Evolutionary conservation across 139 green algal genomes (phyloP).

Genomic region (Ulvella scutata): DNA sequence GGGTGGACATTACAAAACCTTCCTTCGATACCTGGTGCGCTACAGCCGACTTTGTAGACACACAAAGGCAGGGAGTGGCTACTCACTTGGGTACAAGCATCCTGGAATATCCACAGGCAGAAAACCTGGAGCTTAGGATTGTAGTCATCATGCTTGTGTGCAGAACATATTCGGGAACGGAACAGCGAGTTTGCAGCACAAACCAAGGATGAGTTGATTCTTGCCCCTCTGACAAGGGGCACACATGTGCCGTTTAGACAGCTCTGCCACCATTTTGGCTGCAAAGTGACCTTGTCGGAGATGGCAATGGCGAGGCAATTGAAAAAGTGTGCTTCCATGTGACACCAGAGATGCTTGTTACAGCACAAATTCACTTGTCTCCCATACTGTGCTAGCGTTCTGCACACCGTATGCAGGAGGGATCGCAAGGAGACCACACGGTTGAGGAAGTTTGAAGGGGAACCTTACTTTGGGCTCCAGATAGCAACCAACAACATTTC

Average conservation of each 20-base stretch:
- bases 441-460: constrained; percentile 22
- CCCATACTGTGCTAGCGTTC: background rate
- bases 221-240: constrained; percentile 45
- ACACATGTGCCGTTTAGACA: constrained; percentile 62
- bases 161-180: constrained; percentile 4
- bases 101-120: too few relatives aligned
- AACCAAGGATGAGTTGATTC: constrained; percentile 33
- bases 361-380: background rate
- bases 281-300: constrained; percentile 51
- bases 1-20: too few relatives aligned
- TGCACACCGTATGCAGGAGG: background rate
- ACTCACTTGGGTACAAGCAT: too few relatives aligned
- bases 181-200: constrained; percentile 21
- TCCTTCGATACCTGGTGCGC: too few relatives aligned
- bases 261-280: constrained; percentile 48
- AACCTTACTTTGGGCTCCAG: constrained; percentile 38
- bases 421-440: constrained; percentile 29
- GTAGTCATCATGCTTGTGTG: background rate
- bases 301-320: constrained; percentile 59
- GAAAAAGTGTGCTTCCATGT: constrained; percentile 20
- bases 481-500: constrained; percentile 57
- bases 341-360: constrained; percentile 1
- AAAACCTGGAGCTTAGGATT: too few relatives aligned
- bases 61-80: too few relatives aligned
- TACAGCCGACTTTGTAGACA: too few relatives aligned